These are phyloP conservation scores for Acarospora socialis DNA, from an alignment of 2,329 filamentous ascomycete species.

Conservation along the genomic window DNA sequence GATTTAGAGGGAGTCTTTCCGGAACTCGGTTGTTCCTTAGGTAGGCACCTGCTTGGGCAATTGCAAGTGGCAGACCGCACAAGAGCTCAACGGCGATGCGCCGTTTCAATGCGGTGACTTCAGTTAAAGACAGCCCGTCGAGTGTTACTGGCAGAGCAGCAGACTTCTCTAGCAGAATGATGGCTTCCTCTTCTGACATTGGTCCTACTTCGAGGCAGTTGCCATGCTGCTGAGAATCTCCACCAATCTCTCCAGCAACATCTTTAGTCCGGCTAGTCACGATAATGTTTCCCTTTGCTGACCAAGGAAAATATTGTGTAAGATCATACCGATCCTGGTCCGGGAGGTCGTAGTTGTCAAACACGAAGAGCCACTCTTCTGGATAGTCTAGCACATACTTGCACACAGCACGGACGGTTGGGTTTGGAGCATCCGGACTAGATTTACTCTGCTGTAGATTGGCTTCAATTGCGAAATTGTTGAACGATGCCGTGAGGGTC, in stretches of 20 bases:
- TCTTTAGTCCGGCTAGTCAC: neutral
- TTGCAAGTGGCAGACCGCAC: neutral
- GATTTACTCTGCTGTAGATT: too few species aligned
- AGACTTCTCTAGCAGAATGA: neutral
- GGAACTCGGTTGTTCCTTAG: neutral
- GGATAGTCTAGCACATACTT: neutral
- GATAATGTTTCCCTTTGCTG: neutral
- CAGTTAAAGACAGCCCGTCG: too few species aligned
- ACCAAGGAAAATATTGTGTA: neutral
- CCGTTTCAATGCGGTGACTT: neutral
- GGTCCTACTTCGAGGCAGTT: neutral
- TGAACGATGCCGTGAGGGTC: neutral
- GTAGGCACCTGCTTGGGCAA: neutral
- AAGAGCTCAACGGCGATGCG: neutral
- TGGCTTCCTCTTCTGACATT: neutral
- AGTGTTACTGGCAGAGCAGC: neutral
- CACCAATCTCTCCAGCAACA: neutral
- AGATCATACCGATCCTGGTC: neutral
- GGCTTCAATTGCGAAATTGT: too few species aligned
- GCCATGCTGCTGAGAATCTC: too few species aligned
- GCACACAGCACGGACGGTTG: too few species aligned
- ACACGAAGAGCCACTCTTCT: neutral
- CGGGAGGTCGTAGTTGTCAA: neutral
- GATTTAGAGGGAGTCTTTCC: neutral
- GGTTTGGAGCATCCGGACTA: too few species aligned